Conservation (phyloP, 169 alveolate genomes). For the Babesia divergens region DNA sequence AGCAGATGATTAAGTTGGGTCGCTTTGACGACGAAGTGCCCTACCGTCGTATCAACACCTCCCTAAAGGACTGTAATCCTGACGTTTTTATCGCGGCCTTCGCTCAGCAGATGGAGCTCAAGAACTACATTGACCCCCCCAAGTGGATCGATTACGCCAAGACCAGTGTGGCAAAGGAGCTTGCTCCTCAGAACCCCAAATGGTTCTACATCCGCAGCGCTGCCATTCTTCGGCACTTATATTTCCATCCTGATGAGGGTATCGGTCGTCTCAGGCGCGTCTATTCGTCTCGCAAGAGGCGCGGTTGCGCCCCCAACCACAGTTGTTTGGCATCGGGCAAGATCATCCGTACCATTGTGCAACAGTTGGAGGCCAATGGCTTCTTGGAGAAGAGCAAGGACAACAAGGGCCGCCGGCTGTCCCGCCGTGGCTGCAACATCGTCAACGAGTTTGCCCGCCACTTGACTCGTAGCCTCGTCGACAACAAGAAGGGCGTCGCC, state of each 20-base stretch:
- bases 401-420: constrained; percentile 80
- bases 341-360: constrained; percentile 90
- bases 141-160: constrained; percentile 93
- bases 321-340: constrained; percentile 92
- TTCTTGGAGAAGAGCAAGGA: constrained; percentile 89
- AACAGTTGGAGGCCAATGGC: constrained; percentile 90
- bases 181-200: constrained; percentile 94
- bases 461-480: constrained; percentile 60
- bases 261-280: constrained; percentile 88
- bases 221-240: constrained; percentile 91
- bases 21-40: constrained; percentile 71
- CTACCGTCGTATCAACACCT: constrained; percentile 70
- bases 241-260: constrained; percentile 92
- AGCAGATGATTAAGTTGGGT: constrained; percentile 41
- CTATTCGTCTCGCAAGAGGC: constrained; percentile 89
- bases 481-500: constrained; percentile 53
- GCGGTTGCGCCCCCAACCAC: constrained; percentile 89
- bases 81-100: constrained; percentile 90
- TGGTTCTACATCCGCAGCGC: constrained; percentile 97
- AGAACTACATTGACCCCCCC: constrained; percentile 91
- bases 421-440: constrained; percentile 81
- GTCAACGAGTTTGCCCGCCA: constrained; percentile 82
- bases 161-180: constrained; percentile 90
- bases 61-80: constrained; percentile 94
- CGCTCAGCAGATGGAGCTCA: constrained; percentile 92